These are phyloP conservation scores for Candida awuae DNA, from an alignment of 805 yeast genomes.

Conservation along the genomic window DNA sequence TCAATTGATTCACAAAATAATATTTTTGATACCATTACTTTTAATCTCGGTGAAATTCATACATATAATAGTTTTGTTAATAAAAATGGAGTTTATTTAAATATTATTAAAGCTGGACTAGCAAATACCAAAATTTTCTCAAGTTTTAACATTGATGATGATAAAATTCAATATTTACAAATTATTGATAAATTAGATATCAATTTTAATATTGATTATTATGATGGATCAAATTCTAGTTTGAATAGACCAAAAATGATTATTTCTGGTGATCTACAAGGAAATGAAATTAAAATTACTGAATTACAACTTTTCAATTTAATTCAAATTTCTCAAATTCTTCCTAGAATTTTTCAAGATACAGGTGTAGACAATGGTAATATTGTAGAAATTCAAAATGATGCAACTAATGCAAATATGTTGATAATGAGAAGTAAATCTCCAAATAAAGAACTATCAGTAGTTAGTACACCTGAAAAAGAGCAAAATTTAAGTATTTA, in stretches of 20 bases:
- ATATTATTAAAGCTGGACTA: conserved; percentile 59
- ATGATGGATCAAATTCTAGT: conserved; percentile 29
- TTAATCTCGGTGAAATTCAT: conserved; percentile 76
- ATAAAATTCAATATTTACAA: conserved; percentile 44
- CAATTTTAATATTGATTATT: conserved; percentile 48
- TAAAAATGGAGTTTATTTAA: conserved; percentile 31
- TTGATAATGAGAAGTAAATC: conserved; percentile 22
- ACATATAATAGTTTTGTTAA: conserved; percentile 49
- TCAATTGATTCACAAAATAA: conserved; percentile 34
- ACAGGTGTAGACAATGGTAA: conserved; percentile 34
- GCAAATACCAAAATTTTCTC: conserved; percentile 67
- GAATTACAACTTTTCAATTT: conserved; percentile 64
- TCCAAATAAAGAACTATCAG: neutral
- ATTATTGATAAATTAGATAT: conserved; percentile 62
- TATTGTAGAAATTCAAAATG: conserved; percentile 48
- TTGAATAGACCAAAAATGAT: conserved; percentile 39
- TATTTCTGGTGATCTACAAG: conserved; percentile 52
- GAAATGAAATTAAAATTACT: conserved; percentile 56
- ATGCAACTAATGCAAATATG: conserved; percentile 58
- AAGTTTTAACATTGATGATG: conserved; percentile 37
- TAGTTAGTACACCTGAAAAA: neutral
- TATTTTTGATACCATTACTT: conserved; percentile 53
- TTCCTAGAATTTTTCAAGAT: conserved; percentile 46
- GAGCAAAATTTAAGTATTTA: neutral
- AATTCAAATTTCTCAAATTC: conserved; percentile 43